Evolutionary conservation across 495 filamentous ascomycete genomes (phyloP).

Genomic region (Xylaria intraflava): DNA sequence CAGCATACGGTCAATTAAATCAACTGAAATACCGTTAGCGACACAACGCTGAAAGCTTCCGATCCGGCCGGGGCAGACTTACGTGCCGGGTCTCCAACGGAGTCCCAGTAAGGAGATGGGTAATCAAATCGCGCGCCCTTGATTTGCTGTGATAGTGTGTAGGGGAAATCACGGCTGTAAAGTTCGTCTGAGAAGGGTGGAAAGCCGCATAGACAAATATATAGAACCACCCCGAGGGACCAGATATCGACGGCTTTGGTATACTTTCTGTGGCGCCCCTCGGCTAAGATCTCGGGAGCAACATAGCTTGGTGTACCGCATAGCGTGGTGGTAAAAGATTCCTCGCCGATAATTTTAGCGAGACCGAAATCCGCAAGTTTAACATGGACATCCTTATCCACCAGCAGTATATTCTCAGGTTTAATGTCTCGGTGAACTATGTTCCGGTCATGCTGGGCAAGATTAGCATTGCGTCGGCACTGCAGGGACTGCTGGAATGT

Average conservation of each 20-base stretch:
- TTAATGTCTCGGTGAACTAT: slow-evolving; percentile 99
- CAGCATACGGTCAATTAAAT: slow-evolving; percentile 94
- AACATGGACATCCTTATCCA: slow-evolving; percentile 73
- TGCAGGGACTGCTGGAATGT: background rate
- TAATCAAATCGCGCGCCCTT: slow-evolving; percentile 85
- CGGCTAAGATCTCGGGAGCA: slow-evolving; percentile 88
- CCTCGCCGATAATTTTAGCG: slow-evolving; percentile 97
- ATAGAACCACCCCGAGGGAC: slow-evolving; percentile 97
- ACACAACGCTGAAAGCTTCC: background rate
- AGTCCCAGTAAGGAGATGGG: slow-evolving; percentile 96
- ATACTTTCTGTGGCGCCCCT: slow-evolving; percentile 71
- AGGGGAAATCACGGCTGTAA: slow-evolving; percentile 70
- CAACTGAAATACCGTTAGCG: slow-evolving; percentile 47
- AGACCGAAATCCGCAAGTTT: slow-evolving; percentile 97
- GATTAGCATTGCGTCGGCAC: slow-evolving; percentile 30
- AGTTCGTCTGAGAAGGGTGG: slow-evolving; percentile 96
- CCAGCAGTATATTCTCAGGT: slow-evolving; percentile 92
- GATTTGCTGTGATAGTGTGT: slow-evolving; percentile 84
- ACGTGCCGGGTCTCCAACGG: slow-evolving; percentile 75
- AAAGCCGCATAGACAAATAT: slow-evolving; percentile 97
- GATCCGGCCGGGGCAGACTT: slow-evolving; percentile 15
- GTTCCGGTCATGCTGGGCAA: slow-evolving; percentile 82
- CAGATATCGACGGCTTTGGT: slow-evolving; percentile 94
- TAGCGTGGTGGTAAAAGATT: slow-evolving; percentile 95
- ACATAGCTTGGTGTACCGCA: slow-evolving; percentile 97